These are phyloP conservation scores for Wilhelminamyces savonicus DNA, from an alignment of 805 yeast genomes.

Conservation along the genomic window DNA sequence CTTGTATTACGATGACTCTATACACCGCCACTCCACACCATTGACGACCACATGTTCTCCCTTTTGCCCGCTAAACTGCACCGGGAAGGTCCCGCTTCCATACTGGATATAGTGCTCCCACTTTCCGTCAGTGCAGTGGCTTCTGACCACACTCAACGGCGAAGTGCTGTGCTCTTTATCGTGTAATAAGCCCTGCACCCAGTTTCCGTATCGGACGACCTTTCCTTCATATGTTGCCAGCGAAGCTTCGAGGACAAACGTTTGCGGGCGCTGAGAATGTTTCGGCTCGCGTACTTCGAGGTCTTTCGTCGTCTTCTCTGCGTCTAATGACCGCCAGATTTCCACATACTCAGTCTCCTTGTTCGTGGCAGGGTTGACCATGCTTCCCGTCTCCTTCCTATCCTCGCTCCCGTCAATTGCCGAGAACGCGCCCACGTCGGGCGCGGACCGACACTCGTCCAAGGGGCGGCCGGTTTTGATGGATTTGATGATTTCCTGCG, in stretches of 20 bases:
- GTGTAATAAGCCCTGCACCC: slow-evolving; percentile 45
- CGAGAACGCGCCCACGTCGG: slow-evolving; percentile 44
- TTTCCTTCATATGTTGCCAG: slow-evolving; percentile 33
- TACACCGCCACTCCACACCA: slow-evolving; percentile 15
- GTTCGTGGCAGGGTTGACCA: slow-evolving; percentile 42
- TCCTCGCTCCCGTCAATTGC: slow-evolving; percentile 28
- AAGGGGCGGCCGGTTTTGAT: slow-evolving; percentile 24
- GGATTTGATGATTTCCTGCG: slow-evolving; percentile 26
- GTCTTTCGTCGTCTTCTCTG: slow-evolving; percentile 22
- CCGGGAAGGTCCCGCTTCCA: slow-evolving; percentile 21
- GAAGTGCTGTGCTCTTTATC: slow-evolving; percentile 10
- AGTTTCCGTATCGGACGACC: slow-evolving; percentile 41
- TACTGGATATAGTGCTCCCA: slow-evolving; percentile 23
- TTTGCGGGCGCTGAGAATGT: not conserved
- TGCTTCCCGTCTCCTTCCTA: slow-evolving; percentile 44
- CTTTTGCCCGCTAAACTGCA: slow-evolving; percentile 9
- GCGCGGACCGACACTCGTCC: slow-evolving; percentile 17
- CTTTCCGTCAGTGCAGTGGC: slow-evolving; percentile 8
- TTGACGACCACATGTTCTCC: slow-evolving; percentile 4
- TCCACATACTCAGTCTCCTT: slow-evolving; percentile 42
- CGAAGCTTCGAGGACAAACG: slow-evolving; percentile 13
- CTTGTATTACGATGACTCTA: slow-evolving; percentile 8
- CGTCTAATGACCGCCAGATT: slow-evolving; percentile 48
- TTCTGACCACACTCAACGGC: slow-evolving; percentile 25
- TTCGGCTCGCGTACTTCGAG: slow-evolving; percentile 18